These are phyloP conservation scores for Apiospora koreana DNA, from an alignment of 2,329 filamentous ascomycete genomes.

Conservation along the genomic window DNA sequence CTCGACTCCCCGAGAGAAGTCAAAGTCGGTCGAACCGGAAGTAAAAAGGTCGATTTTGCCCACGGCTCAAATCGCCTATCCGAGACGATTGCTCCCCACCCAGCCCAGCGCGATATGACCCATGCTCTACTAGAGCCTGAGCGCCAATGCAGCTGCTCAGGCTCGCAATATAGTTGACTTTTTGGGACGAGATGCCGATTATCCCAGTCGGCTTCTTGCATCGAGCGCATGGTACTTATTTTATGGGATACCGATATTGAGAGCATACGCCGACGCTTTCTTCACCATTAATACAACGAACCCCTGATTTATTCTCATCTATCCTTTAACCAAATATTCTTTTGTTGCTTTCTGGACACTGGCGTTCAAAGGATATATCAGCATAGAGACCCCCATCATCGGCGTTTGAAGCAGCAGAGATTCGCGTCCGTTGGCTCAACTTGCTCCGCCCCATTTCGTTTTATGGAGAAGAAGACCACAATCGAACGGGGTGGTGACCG, in stretches of 20 bases:
- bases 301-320: conserved; percentile 9
- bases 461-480: not conserved
- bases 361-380: conserved; percentile 37
- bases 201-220: not conserved
- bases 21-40: conserved; percentile 61
- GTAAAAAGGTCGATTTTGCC: conserved; percentile 31
- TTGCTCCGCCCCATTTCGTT: not conserved
- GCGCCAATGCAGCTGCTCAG: not conserved
- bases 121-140: not conserved
- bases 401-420: conserved; percentile 17
- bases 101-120: not conserved
- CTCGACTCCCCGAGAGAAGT: conserved; percentile 52
- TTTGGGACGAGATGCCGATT: not conserved
- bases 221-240: conserved; percentile 4
- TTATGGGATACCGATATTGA: not conserved
- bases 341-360: conserved; percentile 26
- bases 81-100: not conserved
- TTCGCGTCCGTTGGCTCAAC: conserved; percentile 23
- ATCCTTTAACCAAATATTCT: conserved; percentile 9
- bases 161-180: not conserved
- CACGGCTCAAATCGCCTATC: conserved; percentile 1
- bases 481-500: not conserved
- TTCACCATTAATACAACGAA: conserved; percentile 10
- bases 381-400: conserved; percentile 25
- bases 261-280: conserved; percentile 4